Base-by-base conservation (phyloP, 148 eudicot species). In the Camellia lanceoleosa region DNA sequence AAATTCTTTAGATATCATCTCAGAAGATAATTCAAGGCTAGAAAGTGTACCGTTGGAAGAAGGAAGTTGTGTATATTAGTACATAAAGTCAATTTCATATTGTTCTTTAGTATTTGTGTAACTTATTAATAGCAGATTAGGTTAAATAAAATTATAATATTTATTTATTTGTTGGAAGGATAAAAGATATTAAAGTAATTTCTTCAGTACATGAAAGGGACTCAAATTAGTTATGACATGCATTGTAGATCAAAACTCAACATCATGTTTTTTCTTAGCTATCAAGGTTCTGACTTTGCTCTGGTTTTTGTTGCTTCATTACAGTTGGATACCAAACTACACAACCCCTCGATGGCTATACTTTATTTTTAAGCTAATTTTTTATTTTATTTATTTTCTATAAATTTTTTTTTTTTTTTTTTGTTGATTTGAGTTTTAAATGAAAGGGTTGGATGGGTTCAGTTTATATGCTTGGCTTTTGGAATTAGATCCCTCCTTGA, bases 1-100 rank as follows among this genome's bases (percentile, higher is more conserved):
- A 30, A 30, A 30, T 73, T 73, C 43, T 73, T 30, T 76, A 71
- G 82, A 80, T 71, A 11, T 64, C 62, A 49, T 23, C 30, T 44
- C 56, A n/a, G 73, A 42, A 63, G 72, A 65, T 42, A 38, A 51
- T 73, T n/a, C 64, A 15, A 73, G 44, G 65, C 19, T 42, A 16
- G n/a, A 74, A 63, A 42, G 5, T 30, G 38, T 11, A 49, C 59
- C 60, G 23, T 23, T 12, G 13, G 58, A 63, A 60, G 63, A 49
- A 60, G 60, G 5, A 44, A 70, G 51, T 41, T 54, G 71, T 38
- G 38, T 19, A 51, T 43, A 80, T 47, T 38, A 73, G 82, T 79
- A 79, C 52, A 73, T 23, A 62, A 41, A 41, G 52, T 7, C 52
- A 30, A 7, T 51, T 51, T 73, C 2, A n/a, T 13, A 70, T n/a